Evolutionary conservation across 192 early-diverging fungal species (phyloP).

Genomic region (Phlyctochytrium planicorne): DNA sequence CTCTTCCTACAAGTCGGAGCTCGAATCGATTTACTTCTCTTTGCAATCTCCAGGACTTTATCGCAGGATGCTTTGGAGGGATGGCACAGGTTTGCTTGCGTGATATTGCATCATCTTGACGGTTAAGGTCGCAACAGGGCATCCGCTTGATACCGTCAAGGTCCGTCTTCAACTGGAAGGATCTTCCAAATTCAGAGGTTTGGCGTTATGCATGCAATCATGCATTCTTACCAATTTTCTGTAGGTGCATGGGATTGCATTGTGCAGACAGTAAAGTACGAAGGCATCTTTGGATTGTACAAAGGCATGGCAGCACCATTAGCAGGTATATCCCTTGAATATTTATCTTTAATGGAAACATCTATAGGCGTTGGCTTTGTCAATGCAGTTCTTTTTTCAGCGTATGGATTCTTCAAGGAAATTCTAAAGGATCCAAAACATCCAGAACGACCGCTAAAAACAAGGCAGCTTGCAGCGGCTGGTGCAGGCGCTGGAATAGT

Average conservation of each 20-base stretch:
- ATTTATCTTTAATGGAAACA: slow-evolving; percentile 58
- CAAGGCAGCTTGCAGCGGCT: slow-evolving; percentile 72
- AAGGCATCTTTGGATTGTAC: slow-evolving; percentile 73
- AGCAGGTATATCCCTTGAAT: slow-evolving; percentile 80
- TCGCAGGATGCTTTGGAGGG: slow-evolving; percentile 54
- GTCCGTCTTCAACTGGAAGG: slow-evolving; percentile 30
- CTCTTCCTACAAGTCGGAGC: no score
- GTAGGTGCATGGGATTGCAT: slow-evolving; percentile 78
- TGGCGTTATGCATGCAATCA: slow-evolving; percentile 46
- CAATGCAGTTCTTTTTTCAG: slow-evolving; percentile 83
- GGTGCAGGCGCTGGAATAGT: slow-evolving; percentile 80
- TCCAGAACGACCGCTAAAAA: slow-evolving; percentile 45
- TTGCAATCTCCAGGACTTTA: slow-evolving; percentile 11
- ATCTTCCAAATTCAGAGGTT: slow-evolving; percentile 53
- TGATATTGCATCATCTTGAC: slow-evolving; percentile 4
- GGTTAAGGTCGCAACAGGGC: slow-evolving; percentile 45
- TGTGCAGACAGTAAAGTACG: slow-evolving; percentile 58
- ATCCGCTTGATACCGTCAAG: slow-evolving; percentile 87
- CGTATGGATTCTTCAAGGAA: slow-evolving; percentile 67
- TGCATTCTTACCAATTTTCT: slow-evolving; percentile 16
- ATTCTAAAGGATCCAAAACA: slow-evolving; percentile 35
- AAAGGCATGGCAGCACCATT: slow-evolving; percentile 78
- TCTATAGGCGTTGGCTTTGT: slow-evolving; percentile 79
- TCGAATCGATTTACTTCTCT: not conserved
- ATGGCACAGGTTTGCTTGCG: slow-evolving; percentile 57